Evolutionary conservation across 1,284 basidiomycete genomes (phyloP).

Genomic region (Marasmius sp.): DNA sequence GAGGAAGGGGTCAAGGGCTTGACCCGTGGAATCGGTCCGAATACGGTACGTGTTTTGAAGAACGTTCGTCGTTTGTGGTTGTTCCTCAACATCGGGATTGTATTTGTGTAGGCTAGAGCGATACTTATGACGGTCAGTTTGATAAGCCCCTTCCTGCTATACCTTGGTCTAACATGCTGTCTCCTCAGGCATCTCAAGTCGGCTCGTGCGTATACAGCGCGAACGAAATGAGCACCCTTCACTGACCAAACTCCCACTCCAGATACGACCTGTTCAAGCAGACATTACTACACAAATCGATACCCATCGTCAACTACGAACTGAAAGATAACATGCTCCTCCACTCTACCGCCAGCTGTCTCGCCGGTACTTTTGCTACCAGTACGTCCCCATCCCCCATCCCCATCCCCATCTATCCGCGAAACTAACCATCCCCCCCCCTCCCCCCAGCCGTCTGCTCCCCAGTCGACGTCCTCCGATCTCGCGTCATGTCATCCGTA

Average conservation of each 20-base stretch:
- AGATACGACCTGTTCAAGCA: constrained; percentile 90
- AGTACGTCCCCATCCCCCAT: constrained; percentile 58
- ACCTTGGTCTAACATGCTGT: not conserved
- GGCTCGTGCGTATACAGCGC: constrained; percentile 66
- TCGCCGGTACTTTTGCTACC: constrained; percentile 86
- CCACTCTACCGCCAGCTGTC: constrained; percentile 63
- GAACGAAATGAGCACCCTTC: not conserved
- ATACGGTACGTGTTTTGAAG: constrained; percentile 48
- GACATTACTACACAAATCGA: constrained; percentile 52
- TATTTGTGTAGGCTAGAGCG: constrained; percentile 56
- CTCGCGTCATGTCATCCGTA: constrained; percentile 75
- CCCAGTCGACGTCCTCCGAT: constrained; percentile 85
- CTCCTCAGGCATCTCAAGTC: constrained; percentile 71
- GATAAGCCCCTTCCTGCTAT: not conserved
- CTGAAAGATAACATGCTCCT: constrained; percentile 69
- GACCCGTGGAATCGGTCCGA: constrained; percentile 78
- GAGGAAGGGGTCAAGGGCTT: constrained; percentile 75
- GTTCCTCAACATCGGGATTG: constrained; percentile 3
- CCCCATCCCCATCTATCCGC: too few species aligned
- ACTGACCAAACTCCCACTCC: constrained; percentile 7
- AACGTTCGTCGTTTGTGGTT: not conserved
- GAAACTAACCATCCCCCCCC: too few species aligned
- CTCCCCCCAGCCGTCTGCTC: constrained; percentile 82
- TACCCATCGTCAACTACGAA: constrained; percentile 63
- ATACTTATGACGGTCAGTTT: constrained; percentile 81